Base-by-base conservation (phyloP, 352 stramenopile genomes). In the Salisapilia sapeloensis region DNA sequence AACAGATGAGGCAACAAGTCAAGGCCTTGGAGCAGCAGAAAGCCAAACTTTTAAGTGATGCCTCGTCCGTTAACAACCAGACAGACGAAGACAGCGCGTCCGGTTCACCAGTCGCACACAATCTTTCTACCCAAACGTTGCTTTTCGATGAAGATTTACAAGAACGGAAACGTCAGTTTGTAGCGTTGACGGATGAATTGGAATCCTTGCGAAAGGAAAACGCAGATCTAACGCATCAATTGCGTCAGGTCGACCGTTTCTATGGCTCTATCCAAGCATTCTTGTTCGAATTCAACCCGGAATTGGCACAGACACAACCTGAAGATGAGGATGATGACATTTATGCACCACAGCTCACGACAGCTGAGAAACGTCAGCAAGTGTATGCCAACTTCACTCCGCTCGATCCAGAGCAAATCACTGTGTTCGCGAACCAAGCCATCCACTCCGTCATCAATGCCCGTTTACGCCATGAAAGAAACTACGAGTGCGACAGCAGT, bases 191-290 rank as follows among this genome's bases (percentile, higher is more conserved):
- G 2, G 42, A 48, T 25, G 48, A 62, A 29, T 60, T 75, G 40
- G 63, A 75, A 33, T 37, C 28, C 15, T 42, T 79, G 22, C 59
- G 63, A 0, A 28, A 43, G 6, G 51, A 53, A 27, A 75, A 79
- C 25, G 45, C 56, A n/a, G 33, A 38, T 19, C 60, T 79, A 46
- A 47, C 39, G 0, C 21, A 50, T 4, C 38, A 58, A 6, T 32
- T 79, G 9, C 49, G 53, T 8, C 40, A 61, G 34, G 51, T 54
- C n/a, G 63, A 79, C 31, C 44, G 75, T 4, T 53, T 56, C 15
- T 56, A 50, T 15, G 65, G 52, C 21, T 58, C 60, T 29, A 53
- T 62, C 42, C 59, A 75, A 40, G 69, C 75, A 32, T 41, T 79
- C 25, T 33, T 79, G 40, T 41, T 72, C 12, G 54, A 64, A 4